Conservation (phyloP, 345 rosid species). For the Passiflora organensis region DNA sequence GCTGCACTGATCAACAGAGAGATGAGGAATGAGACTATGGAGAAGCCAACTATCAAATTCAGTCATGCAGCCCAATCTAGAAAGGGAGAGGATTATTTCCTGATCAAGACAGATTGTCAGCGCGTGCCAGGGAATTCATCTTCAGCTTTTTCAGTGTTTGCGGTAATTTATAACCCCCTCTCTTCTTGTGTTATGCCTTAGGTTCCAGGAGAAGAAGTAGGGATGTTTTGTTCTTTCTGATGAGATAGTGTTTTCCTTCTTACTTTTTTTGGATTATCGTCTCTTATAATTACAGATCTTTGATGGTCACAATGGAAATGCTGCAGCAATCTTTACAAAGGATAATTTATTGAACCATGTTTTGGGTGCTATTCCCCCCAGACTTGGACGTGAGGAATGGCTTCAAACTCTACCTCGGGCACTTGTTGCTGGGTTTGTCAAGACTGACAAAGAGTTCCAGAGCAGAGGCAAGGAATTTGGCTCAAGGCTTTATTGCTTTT, state of each 20-base stretch:
- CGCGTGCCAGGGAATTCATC: conserved; percentile 62
- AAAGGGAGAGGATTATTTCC: conserved; percentile 85
- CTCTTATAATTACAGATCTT: conserved; percentile 47
- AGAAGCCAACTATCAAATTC: conserved; percentile 60
- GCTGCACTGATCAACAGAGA: conserved; percentile 71
- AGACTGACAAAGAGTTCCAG: conserved; percentile 93
- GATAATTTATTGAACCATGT: conserved; percentile 70
- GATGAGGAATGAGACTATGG: conserved; percentile 64
- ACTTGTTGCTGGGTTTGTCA: conserved; percentile 85
- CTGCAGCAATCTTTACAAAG: conserved; percentile 76
- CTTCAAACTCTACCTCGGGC: conserved; percentile 85
- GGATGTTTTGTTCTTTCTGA: no score
- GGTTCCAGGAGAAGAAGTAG: no score
- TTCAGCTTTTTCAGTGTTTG: conserved; percentile 66
- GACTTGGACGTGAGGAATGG: conserved; percentile 80
- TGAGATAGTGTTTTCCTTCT: no score
- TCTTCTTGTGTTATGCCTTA: no score
- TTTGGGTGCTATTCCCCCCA: conserved; percentile 62
- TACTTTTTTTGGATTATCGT: background rate
- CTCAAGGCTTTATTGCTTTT: conserved; percentile 1
- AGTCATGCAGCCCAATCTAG: conserved; percentile 79
- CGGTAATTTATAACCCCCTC: conserved; percentile 34
- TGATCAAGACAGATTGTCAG: conserved; percentile 60
- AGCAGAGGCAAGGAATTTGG: conserved; percentile 47
- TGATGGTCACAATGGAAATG: conserved; percentile 93